Base-by-base conservation (phyloP, 331 rosid genomes). In the Arachis monticola region DNA sequence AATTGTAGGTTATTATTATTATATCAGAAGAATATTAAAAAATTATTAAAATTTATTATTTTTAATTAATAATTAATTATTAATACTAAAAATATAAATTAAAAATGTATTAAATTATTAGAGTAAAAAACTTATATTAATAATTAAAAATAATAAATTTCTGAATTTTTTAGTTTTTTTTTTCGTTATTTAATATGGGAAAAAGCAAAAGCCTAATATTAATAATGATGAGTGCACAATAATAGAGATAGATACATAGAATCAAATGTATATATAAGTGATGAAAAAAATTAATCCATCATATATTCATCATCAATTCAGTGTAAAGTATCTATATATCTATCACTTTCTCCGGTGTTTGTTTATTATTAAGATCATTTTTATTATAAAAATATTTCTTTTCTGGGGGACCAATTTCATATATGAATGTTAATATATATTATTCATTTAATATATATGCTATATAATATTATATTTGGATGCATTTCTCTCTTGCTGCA, bases 381-480 rank as follows among this genome's bases (percentile, higher is more conserved):
- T 75, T 64, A 66, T 59, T 9, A 48, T 80, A 79, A 70, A 84
- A 61, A 47, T 55, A 51, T 46, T 81, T 73, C 40, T 74, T 35
- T 63, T 69, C 48, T 3, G 8, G 30, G 47, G 22, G 32, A 48
- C 75, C 79, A 56, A 27, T 27, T n/a, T 27, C 30, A 27, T 77
- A 72, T 76, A 57, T 53, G 84, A 80, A 80, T 82, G 30, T 27
- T n/a, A n/a, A n/a, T n/a, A n/a, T n/a, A 52, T 52, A 82, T 27
- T 27, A 27, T 27, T 27, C 30, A 27, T 27, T 27, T 27, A 27
- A 27, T 27, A 27, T 27, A n/a, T n/a, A n/a, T n/a, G n/a, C n/a
- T n/a, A n/a, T n/a, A n/a, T n/a, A n/a, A n/a, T n/a, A n/a, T n/a
- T 85, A 85, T 66, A 89, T 89, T 86, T 85, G 84, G 92, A 81